These are phyloP conservation scores for Selaginella moellendorffii DNA, from an alignment of 75 land plant genomes.

Conservation along the genomic window DNA sequence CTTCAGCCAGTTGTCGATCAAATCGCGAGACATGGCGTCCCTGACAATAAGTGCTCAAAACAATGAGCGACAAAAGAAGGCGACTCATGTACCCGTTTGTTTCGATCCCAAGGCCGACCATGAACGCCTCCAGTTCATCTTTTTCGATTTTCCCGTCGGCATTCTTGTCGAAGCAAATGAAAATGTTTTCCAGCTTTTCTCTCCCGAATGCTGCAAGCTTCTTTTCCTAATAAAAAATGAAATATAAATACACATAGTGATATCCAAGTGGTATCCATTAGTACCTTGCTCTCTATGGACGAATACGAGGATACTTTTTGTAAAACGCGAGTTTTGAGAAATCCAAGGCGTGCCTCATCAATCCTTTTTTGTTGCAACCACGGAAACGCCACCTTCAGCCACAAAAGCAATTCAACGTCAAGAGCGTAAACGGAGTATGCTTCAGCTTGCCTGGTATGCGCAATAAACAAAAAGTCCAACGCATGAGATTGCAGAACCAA, in stretches of 20 bases:
- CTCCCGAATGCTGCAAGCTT: no score
- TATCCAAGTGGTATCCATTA: no score
- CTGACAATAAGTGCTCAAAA: neutral
- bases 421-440: neutral
- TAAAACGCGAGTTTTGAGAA: slow-evolving; percentile 15
- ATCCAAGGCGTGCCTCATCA: slow-evolving; percentile 23
- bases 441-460: slow-evolving; percentile 19
- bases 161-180: slow-evolving; percentile 19
- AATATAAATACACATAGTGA: no score
- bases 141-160: slow-evolving; percentile 20
- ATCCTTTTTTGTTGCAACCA: slow-evolving; percentile 24
- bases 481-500: slow-evolving; percentile 16
- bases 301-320: slow-evolving; percentile 15
- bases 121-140: slow-evolving; percentile 21
- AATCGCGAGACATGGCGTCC: neutral
- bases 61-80: neutral
- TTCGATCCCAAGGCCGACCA: slow-evolving; percentile 21
- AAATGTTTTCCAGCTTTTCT: neutral
- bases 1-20: slow-evolving; percentile 17
- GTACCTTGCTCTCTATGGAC: no score
- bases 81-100: slow-evolving; percentile 5
- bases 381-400: slow-evolving; percentile 19
- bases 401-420: neutral
- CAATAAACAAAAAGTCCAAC: slow-evolving; percentile 19
- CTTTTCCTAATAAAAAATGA: no score